A percentile compares a stretch with the other conserved stretches of the same genome.
These are phyloP conservation scores for Podospora appendiculata DNA, from an alignment of 495 filamentous ascomycete genomes.

Conservation along the genomic window DNA sequence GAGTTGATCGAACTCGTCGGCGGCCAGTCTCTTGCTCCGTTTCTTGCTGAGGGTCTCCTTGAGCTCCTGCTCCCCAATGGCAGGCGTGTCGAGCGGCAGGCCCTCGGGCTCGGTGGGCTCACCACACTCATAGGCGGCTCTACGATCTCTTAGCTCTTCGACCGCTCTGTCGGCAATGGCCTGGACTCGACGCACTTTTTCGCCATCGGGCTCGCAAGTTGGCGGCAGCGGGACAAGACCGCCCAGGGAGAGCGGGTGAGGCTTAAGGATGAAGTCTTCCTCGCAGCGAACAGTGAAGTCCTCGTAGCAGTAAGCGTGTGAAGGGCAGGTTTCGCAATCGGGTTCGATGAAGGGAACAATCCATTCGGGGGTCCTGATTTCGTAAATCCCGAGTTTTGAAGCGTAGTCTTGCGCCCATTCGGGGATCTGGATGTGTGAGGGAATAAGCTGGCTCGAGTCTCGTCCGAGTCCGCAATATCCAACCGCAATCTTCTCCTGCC, in stretches of 20 bases:
- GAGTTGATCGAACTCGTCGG: slow-evolving; percentile 86
- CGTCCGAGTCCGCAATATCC: slow-evolving; percentile 89
- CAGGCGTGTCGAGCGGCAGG: slow-evolving; percentile 46
- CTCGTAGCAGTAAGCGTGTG: slow-evolving; percentile 81
- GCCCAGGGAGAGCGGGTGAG: slow-evolving; percentile 74
- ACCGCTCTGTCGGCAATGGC: slow-evolving; percentile 82
- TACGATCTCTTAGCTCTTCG: slow-evolving; percentile 75
- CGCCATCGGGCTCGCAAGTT: slow-evolving; percentile 91
- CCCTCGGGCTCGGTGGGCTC: slow-evolving; percentile 59
- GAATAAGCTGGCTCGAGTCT: slow-evolving; percentile 39
- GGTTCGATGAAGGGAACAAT: slow-evolving; percentile 60
- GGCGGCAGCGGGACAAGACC: slow-evolving; percentile 80
- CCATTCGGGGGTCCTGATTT: slow-evolving; percentile 37
- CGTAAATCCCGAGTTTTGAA: slow-evolving; percentile 32
- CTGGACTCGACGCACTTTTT: slow-evolving; percentile 80
- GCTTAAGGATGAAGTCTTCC: slow-evolving; percentile 74
- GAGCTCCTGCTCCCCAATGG: slow-evolving; percentile 67
- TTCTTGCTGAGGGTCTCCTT: slow-evolving; percentile 67
- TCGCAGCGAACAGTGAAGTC: slow-evolving; percentile 74
- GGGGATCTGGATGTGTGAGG: slow-evolving; percentile 33
- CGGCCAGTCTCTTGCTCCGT: slow-evolving; percentile 68
- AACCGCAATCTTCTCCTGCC: slow-evolving; percentile 88
- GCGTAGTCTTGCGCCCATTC: slow-evolving; percentile 33
- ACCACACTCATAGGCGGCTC: slow-evolving; percentile 86
- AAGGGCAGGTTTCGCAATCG: slow-evolving; percentile 83